Conservation (phyloP, 371 early-diverging fungal genomes). For the Choanephora cucurbitarum region DNA sequence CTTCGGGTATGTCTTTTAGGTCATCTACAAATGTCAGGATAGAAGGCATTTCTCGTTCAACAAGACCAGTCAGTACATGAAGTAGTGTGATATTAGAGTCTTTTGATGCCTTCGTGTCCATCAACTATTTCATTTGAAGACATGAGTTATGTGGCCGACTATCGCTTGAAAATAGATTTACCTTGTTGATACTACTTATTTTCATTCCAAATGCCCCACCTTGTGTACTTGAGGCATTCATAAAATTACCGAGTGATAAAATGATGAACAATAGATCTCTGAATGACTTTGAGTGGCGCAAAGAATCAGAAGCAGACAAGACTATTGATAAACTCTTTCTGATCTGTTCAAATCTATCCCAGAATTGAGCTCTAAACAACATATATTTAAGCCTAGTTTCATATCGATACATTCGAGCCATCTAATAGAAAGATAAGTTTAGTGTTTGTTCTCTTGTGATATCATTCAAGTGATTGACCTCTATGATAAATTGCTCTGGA, state of each 20-base stretch:
- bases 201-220: slow-evolving; percentile 65
- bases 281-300: slow-evolving; percentile 43
- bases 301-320: slow-evolving; percentile 43
- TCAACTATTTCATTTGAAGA: slow-evolving; percentile 28
- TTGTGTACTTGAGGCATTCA: slow-evolving; percentile 59
- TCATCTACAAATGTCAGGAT: slow-evolving; percentile 39
- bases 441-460: neutral
- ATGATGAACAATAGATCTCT: slow-evolving; percentile 51
- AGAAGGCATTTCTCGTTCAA: slow-evolving; percentile 54
- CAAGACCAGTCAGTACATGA: slow-evolving; percentile 48
- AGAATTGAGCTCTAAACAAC: slow-evolving; percentile 51
- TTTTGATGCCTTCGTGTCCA: slow-evolving; percentile 54
- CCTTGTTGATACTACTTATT: slow-evolving; percentile 56
- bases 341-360: slow-evolving; percentile 48
- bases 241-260: slow-evolving; percentile 61
- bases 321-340: slow-evolving; percentile 47
- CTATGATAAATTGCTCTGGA: slow-evolving; percentile 56
- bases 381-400: slow-evolving; percentile 51
- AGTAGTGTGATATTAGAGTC: slow-evolving; percentile 43
- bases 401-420: slow-evolving; percentile 53
- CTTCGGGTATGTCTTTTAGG: slow-evolving; percentile 40
- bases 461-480: slow-evolving; percentile 24
- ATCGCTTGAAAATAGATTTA: slow-evolving; percentile 17
- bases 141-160: neutral
- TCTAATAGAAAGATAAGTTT: slow-evolving; percentile 19